phyloP scores from a whole-genome alignment of 1,284 basidiomycete genomes.

The Takashimella tepidaria region DNA sequence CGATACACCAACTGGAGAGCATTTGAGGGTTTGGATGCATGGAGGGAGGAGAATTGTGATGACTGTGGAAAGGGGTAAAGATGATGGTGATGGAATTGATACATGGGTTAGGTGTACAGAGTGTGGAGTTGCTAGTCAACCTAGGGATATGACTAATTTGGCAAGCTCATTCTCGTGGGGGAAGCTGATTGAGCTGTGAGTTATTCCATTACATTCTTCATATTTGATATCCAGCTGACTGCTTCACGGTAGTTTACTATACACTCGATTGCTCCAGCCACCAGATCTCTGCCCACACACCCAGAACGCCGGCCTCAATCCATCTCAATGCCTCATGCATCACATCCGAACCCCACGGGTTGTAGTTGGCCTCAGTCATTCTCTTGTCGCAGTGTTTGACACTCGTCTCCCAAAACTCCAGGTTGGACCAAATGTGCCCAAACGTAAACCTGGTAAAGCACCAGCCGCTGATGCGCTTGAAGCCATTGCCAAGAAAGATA shows the following conservation, averaged over 20 bases:
- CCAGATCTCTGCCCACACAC: conserved; percentile 18
- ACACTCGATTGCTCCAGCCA: conserved; percentile 17
- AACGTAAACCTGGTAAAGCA: conserved; percentile 24
- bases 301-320: background rate
- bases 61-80: conserved; percentile 2
- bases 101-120: conserved; percentile 20
- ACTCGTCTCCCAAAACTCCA: conserved; percentile 34
- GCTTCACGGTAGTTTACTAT: conserved; percentile 19
- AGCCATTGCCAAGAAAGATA: conserved; percentile 9
- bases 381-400: conserved; percentile 18
- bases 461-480: conserved; percentile 15
- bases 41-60: conserved; percentile 13
- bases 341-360: conserved; percentile 6
- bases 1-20: conserved; percentile 14
- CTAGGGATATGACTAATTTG: conserved; percentile 7
- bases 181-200: conserved; percentile 33
- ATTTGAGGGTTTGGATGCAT: conserved; percentile 23
- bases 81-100: conserved; percentile 7
- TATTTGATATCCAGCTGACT: background rate
- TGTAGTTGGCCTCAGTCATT: conserved; percentile 7
- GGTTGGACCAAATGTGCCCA: conserved; percentile 33
- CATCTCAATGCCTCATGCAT: background rate
- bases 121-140: conserved; percentile 13
- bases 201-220: background rate
- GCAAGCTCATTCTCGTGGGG: conserved; percentile 27